phyloP scores from a whole-genome alignment of 345 rosid species.

The Cochlearia excelsa region DNA sequence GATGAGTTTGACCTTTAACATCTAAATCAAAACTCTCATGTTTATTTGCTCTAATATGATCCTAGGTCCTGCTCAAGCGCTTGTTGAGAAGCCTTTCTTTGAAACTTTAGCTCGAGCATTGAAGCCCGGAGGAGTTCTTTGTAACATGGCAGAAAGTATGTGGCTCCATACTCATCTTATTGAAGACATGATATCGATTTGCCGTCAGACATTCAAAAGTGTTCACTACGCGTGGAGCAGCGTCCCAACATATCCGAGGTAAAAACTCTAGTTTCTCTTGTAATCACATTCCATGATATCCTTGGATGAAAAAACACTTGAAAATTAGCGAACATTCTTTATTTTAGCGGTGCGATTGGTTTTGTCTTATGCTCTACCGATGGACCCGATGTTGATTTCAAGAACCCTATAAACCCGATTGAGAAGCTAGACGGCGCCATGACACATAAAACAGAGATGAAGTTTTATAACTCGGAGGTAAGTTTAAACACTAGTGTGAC shows the following conservation, averaged over 20 bases:
- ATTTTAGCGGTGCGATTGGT: too few species aligned
- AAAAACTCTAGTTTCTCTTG: constrained; percentile 9
- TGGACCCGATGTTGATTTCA: too few species aligned
- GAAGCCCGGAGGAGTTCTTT: constrained; percentile 91
- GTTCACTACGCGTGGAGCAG: constrained; percentile 95
- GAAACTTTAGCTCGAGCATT: constrained; percentile 71
- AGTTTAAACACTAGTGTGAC: too few species aligned
- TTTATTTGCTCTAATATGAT: constrained; percentile 16
- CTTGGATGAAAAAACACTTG: too few species aligned
- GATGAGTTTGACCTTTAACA: not conserved
- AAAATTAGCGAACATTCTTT: too few species aligned
- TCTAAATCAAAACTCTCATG: not conserved
- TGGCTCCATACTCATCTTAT: too few species aligned
- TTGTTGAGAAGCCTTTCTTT: constrained; percentile 92
- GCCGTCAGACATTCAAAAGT: constrained; percentile 73
- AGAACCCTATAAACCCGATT: too few species aligned
- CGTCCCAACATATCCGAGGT: constrained; percentile 98
- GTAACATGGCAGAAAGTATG: constrained; percentile 21
- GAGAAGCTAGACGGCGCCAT: too few species aligned
- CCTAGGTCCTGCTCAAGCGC: constrained; percentile 91
- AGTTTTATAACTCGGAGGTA: too few species aligned
- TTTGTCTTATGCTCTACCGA: too few species aligned
- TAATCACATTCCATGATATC: too few species aligned
- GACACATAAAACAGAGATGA: too few species aligned
- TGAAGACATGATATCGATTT: constrained; percentile 38